A percentile compares a stretch with the other conserved stretches of the same genome.
These are phyloP conservation scores for Akebia trifoliata DNA, from an alignment of 164 flowering plant species.

Conservation along the genomic window DNA sequence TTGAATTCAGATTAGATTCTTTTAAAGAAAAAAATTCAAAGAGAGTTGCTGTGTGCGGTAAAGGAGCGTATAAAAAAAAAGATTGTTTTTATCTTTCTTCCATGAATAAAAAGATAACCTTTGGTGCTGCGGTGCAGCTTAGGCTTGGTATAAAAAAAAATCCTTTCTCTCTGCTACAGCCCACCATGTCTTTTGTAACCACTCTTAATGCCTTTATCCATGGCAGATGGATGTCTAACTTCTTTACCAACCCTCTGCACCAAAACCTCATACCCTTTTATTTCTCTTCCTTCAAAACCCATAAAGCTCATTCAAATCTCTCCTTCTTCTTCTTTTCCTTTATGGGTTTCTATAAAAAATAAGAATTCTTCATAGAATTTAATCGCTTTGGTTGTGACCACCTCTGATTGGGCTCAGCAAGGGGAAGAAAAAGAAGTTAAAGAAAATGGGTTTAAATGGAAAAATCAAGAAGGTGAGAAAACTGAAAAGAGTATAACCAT, in stretches of 20 bases:
- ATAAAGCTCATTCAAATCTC: conserved; percentile 26
- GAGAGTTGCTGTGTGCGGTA: too few relatives aligned
- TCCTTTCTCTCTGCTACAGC: conserved; percentile 2
- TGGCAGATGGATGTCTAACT: conserved; percentile 30
- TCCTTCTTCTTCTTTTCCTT: conserved; percentile 16
- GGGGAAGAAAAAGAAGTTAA: conserved; percentile 31
- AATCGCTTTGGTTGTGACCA: conserved; percentile 35
- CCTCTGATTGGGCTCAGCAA: conserved; percentile 60
- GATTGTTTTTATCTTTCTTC: too few relatives aligned
- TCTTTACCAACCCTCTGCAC: conserved; percentile 36
- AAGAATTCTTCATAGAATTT: conserved; percentile 23
- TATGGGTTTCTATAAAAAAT: conserved; percentile 20
- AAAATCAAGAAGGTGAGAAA: conserved; percentile 20
- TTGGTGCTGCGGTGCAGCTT: too few relatives aligned
- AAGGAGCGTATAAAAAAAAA: too few relatives aligned
- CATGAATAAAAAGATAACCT: too few relatives aligned
- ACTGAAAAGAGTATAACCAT: not conserved
- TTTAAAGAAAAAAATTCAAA: too few relatives aligned
- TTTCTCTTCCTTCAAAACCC: conserved; percentile 33
- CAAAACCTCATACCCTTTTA: conserved; percentile 19
- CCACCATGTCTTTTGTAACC: conserved; percentile 35
- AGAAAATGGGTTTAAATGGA: conserved; percentile 20
- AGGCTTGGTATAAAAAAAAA: too few relatives aligned
- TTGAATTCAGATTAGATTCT: too few relatives aligned
- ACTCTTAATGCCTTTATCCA: too few relatives aligned